Evolutionary conservation across 2,329 filamentous ascomycete genomes (phyloP).

Genomic region (Thermochaetoides dissita): DNA sequence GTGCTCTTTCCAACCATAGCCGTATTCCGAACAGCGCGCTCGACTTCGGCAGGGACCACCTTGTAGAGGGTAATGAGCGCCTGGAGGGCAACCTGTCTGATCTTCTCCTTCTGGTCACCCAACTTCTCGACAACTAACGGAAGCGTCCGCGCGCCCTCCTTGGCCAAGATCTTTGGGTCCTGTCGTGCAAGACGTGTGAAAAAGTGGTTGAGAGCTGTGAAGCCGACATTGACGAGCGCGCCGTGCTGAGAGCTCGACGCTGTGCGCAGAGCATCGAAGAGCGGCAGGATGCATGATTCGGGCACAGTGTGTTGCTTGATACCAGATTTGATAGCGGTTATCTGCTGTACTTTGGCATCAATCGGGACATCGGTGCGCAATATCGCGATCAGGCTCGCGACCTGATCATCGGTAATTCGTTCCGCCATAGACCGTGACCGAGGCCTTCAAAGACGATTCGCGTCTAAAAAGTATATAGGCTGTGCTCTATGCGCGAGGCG

Average conservation of each 20-base stretch:
- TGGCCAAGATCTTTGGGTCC: constrained; percentile 58
- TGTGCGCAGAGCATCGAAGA: constrained; percentile 70
- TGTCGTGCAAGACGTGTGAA: constrained; percentile 76
- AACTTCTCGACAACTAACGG: constrained; percentile 70
- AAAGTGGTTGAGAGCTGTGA: constrained; percentile 77
- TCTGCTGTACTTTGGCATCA: constrained; percentile 46
- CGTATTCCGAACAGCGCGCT: constrained; percentile 62
- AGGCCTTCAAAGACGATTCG: neutral
- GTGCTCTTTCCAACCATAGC: constrained; percentile 70
- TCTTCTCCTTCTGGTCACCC: constrained; percentile 77
- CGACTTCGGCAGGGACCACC: constrained; percentile 57
- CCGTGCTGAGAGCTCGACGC: constrained; percentile 66
- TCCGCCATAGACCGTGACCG: constrained; percentile 20
- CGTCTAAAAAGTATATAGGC: constrained; percentile 2
- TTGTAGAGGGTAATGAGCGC: constrained; percentile 66
- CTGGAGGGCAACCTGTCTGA: constrained; percentile 59
- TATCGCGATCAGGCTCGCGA: constrained; percentile 25
- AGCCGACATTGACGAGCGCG: constrained; percentile 65
- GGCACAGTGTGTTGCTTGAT: constrained; percentile 91
- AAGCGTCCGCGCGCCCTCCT: constrained; percentile 57
- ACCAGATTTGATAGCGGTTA: constrained; percentile 66
- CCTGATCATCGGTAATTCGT: constrained; percentile 24
- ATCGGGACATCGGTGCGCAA: constrained; percentile 41
- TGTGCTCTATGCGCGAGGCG: neutral
- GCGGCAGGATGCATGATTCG: constrained; percentile 51